A percentile compares a stretch with the other conserved stretches of the same genome.
Evolutionary conservation across 2,329 filamentous ascomycete genomes (phyloP).

Genomic region (Penicillium sp.): DNA sequence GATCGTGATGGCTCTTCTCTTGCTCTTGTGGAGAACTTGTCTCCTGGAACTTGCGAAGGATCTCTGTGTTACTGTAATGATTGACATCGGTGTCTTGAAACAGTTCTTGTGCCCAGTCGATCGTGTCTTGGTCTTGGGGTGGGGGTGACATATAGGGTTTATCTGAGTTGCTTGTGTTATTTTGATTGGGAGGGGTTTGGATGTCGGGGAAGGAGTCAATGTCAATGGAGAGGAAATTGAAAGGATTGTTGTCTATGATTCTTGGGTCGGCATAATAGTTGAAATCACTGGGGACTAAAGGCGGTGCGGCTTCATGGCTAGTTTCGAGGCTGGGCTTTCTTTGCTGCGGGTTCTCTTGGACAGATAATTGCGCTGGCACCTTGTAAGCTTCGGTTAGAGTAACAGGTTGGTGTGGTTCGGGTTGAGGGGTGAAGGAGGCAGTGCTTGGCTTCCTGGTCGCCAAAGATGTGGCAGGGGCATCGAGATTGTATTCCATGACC

Average conservation of each 20-base stretch:
- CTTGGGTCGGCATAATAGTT: slow-evolving; percentile 20
- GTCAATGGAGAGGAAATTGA: slow-evolving; percentile 27
- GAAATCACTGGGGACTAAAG: slow-evolving; percentile 25
- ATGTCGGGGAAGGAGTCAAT: slow-evolving; percentile 25
- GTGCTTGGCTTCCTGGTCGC: slow-evolving; percentile 17
- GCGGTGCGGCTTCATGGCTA: neutral
- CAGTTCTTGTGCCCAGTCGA: slow-evolving; percentile 34
- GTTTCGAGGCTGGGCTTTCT: slow-evolving; percentile 8
- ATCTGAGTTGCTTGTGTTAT: neutral
- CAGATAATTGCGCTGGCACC: neutral
- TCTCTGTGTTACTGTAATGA: slow-evolving; percentile 11
- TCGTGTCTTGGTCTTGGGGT: slow-evolving; percentile 19
- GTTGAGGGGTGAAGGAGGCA: slow-evolving; percentile 11
- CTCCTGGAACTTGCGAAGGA: slow-evolving; percentile 3
- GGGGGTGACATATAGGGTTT: slow-evolving; percentile 6
- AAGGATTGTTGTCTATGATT: slow-evolving; percentile 14
- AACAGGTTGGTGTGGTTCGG: slow-evolving; percentile 3
- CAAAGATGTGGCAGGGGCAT: slow-evolving; percentile 9
- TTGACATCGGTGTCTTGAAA: slow-evolving; percentile 23
- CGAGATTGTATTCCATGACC: slow-evolving; percentile 33
- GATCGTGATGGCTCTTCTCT: slow-evolving; percentile 13
- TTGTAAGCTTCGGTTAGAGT: neutral
- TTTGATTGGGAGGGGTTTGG: slow-evolving; percentile 3
- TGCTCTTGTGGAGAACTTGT: neutral
- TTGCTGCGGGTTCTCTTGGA: neutral